Conservation (phyloP, 441 rosid genomes). For the Aleurites moluccanus region DNA sequence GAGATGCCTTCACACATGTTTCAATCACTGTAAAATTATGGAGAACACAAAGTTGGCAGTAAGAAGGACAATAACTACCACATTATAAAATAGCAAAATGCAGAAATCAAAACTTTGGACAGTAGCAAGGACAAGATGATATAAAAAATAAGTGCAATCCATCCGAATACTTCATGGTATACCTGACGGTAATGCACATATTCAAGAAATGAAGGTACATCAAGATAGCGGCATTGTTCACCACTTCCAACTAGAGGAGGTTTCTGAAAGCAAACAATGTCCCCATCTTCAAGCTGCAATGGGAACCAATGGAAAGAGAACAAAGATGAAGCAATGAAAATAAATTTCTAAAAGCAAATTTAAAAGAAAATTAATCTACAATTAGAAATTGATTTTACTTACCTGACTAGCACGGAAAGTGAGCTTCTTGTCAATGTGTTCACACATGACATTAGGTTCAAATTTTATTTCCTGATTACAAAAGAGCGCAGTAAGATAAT, state of each 20-base stretch:
- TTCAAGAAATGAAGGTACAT: constrained; percentile 87
- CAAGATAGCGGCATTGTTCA: constrained; percentile 61
- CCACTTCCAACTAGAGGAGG: constrained; percentile 44
- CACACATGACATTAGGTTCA: constrained; percentile 93
- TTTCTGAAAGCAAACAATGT: constrained; percentile 92
- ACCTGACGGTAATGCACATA: constrained; percentile 98
- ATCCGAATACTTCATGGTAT: constrained; percentile 1
- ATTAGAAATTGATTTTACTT: constrained; percentile 16
- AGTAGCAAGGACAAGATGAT: background rate
- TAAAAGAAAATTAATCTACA: background rate
- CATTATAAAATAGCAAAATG: background rate
- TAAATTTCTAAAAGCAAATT: background rate
- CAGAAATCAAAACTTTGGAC: background rate
- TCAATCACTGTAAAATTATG: background rate
- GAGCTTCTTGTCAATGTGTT: constrained; percentile 72
- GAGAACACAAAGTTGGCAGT: background rate
- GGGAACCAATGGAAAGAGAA: constrained; percentile 11
- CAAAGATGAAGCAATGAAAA: constrained; percentile 13
- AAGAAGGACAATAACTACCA: background rate
- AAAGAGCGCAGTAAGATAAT: constrained; percentile 1
- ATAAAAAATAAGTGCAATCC: background rate
- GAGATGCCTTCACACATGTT: background rate
- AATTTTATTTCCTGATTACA: constrained; percentile 87
- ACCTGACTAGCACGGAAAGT: constrained; percentile 84
- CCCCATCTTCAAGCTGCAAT: constrained; percentile 95